Evolutionary conservation across 495 filamentous ascomycete species (phyloP), one percentile per base, ranked within the genome.

Genomic region (Penicillium goetzii): DNA sequence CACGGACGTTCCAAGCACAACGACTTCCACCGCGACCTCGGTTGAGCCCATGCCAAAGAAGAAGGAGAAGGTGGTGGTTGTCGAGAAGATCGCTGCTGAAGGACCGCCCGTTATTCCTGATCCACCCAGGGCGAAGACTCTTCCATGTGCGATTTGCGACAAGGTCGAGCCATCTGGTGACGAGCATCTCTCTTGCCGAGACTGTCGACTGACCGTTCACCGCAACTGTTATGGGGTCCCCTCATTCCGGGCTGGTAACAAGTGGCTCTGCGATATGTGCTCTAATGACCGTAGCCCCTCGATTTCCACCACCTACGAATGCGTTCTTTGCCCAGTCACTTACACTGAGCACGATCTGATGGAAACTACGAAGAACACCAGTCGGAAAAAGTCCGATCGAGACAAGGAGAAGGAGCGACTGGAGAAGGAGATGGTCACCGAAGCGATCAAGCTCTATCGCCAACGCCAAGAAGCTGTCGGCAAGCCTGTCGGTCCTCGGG

Each of bases 261-360:
- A 96, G 76, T 99, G 95, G 95, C 83, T 90, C 21, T 99, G 95
- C 75, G 95, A 99, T 76, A 94, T 91, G 86, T 99, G 95, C 78
- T 80, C 86, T 14, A 99, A 99, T 71, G 95, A 99, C 68, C 90
- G 92, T 68, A 91, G 85, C 62, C 92, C 92, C 4, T 85, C 89
- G 63, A 87, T 95, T 23, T 96, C 93, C 25, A 93, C 93, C 56
- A 84, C 86, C 70, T 98, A 99, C 73, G 89, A 94, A 76, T 99
- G 95, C 74, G 88, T 96, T 41, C 81, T 98, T 19, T 99, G 95
- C 67, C 92, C 95, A 21, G 86, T 96, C 14, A 74, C 74, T 19
- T 78, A 83, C 63, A 92, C 86, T 0, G 88, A 92, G 50, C 87
- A 91, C 61, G 91, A 96, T 30, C 87, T 96, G 54, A 86, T 96